Conservation (phyloP, 495 filamentous ascomycete genomes). For the Talaromyces nanjingensis region DNA sequence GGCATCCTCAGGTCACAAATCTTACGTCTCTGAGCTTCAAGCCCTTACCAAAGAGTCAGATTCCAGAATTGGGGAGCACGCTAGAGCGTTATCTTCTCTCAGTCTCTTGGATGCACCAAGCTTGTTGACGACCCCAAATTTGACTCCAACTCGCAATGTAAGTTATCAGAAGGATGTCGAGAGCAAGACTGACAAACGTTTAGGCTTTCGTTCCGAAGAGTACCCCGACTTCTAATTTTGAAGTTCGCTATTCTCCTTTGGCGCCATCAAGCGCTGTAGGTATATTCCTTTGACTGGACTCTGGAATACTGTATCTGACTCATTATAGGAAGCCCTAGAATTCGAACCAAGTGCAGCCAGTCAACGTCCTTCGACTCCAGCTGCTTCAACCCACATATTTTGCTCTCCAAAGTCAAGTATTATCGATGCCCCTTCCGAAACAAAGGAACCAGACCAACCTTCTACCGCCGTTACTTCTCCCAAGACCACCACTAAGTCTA, state of each 20-base stretch:
- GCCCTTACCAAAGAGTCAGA: background rate
- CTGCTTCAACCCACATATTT: background rate
- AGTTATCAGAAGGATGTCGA: background rate
- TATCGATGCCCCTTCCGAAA: background rate
- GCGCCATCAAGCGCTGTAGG: background rate
- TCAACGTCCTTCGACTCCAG: background rate
- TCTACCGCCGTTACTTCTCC: background rate
- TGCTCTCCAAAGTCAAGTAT: background rate
- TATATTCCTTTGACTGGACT: background rate
- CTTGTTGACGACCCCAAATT: background rate
- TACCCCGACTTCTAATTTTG: background rate
- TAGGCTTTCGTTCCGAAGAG: background rate
- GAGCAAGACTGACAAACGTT: background rate
- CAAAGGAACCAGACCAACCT: background rate
- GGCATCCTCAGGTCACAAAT: background rate
- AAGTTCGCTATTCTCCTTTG: background rate
- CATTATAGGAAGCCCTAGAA: background rate
- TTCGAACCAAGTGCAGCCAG: background rate
- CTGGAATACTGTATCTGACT: background rate
- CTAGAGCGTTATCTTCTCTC: background rate
- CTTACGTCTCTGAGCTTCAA: background rate
- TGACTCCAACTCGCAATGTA: background rate
- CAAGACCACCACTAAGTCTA: background rate
- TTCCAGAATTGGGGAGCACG: background rate
- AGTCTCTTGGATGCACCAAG: constrained; percentile 5